Evolutionary conservation across 192 early-diverging fungal species (phyloP).

Genomic region (Mortierella claussenii): DNA sequence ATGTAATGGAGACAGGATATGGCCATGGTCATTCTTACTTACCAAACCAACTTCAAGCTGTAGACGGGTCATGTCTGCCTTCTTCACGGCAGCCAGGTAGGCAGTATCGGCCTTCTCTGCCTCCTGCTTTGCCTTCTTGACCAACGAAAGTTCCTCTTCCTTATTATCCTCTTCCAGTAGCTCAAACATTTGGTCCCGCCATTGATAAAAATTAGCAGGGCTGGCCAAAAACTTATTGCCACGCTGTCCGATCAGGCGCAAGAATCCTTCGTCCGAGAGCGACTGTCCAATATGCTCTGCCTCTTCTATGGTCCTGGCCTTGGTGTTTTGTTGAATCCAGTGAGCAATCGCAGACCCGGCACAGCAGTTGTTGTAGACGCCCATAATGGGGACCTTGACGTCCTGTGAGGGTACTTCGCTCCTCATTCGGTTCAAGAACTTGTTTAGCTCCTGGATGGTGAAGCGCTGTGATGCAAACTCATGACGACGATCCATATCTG

Average conservation of each 20-base stretch:
- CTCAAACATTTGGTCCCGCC: slow-evolving; percentile 68
- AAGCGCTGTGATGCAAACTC: slow-evolving; percentile 68
- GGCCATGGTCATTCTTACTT: no score
- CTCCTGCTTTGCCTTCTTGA: slow-evolving; percentile 58
- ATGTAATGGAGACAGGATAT: no score
- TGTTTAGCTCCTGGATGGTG: slow-evolving; percentile 69
- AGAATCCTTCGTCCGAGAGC: slow-evolving; percentile 67
- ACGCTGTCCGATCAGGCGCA: slow-evolving; percentile 74
- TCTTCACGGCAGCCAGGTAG: slow-evolving; percentile 72
- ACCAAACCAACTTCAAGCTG: slow-evolving; percentile 76
- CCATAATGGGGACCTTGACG: slow-evolving; percentile 76
- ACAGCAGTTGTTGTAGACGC: slow-evolving; percentile 69
- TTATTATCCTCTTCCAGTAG: slow-evolving; percentile 56
- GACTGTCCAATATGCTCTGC: slow-evolving; percentile 78
- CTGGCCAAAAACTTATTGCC: slow-evolving; percentile 75
- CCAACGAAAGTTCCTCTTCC: slow-evolving; percentile 35
- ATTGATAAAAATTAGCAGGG: slow-evolving; percentile 75
- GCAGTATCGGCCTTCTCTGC: slow-evolving; percentile 74
- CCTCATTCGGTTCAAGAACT: slow-evolving; percentile 70
- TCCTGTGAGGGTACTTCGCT: slow-evolving; percentile 69
- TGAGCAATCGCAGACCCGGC: slow-evolving; percentile 73
- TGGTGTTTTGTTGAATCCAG: slow-evolving; percentile 80
- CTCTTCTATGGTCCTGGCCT: slow-evolving; percentile 66
- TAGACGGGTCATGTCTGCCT: slow-evolving; percentile 72
- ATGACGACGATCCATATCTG: slow-evolving; percentile 23